phyloP scores from a whole-genome alignment of 2,329 filamentous ascomycete species.

The Fusarium sp. region DNA sequence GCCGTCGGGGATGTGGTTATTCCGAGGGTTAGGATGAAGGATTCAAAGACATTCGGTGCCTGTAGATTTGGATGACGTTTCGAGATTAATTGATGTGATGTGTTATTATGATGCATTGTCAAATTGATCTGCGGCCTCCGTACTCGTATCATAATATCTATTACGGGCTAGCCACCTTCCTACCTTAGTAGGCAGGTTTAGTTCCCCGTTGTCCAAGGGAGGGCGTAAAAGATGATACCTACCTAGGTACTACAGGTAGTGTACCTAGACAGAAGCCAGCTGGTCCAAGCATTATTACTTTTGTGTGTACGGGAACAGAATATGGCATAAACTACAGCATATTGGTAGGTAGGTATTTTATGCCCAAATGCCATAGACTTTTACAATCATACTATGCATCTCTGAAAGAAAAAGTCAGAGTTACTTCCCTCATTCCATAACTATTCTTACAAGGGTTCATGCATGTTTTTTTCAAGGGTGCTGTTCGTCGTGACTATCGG shows the following conservation, averaged over 20 bases:
- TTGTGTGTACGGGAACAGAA: not conserved
- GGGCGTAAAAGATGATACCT: not conserved
- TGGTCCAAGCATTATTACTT: not conserved
- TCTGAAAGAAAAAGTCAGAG: not conserved
- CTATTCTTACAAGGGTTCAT: not conserved
- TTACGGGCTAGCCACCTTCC: not conserved
- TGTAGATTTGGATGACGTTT: conserved; percentile 1
- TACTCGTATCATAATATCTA: conserved; percentile 5
- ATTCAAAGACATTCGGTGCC: not conserved
- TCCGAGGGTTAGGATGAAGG: conserved; percentile 11
- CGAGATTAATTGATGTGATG: not conserved
- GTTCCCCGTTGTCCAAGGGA: not conserved
- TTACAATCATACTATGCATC: not conserved
- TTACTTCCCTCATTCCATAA: not conserved
- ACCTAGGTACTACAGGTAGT: not conserved
- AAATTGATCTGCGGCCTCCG: not conserved
- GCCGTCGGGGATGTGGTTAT: conserved; percentile 24
- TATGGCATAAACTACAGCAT: not conserved
- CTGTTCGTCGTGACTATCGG: not conserved
- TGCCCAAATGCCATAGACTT: not conserved
- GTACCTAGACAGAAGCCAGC: not conserved
- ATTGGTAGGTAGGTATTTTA: not conserved
- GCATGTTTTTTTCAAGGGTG: not conserved
- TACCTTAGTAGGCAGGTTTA: not conserved
- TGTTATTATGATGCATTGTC: not conserved